Evolutionary conservation across 495 filamentous ascomycete species (phyloP), one percentile per base, ranked within the genome.

Genomic region (Annulohypoxylon stygium): DNA sequence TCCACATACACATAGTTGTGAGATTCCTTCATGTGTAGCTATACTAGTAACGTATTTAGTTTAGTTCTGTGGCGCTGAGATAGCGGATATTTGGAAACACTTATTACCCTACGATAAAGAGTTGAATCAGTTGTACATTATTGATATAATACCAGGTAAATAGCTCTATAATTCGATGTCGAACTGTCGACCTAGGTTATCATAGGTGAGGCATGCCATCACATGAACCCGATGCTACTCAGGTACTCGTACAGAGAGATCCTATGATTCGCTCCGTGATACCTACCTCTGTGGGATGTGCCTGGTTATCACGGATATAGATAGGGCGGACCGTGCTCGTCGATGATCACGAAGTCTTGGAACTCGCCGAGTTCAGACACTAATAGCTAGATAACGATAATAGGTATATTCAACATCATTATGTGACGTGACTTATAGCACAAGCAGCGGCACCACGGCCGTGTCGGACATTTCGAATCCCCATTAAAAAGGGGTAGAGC

Each of bases 1-100:
- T 36, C 45, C 18, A 53, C 54, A 45, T 43, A 26, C 65, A 68
- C 65, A 68, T 67, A 0, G 37, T n/a, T 65, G 11, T 34, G 1
- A 64, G 10, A 58, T 30, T 33, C 50, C n/a, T 54, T 30, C 10
- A 30, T 14, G 26, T 6, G n/a, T 20, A 33, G 26, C 10, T 34
- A 16, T 34, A 2, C 16, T 34, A 7, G 12, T 34, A 55, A 36
- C 7, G 16, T 2, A 14, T n/a, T 34, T 12, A 2, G 4, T 4
- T 36, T 36, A n/a, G 14, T 45, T 45, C 3, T 50, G 10, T 34
- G 26, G 18, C 34, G 11, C 12, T 14, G 50, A 10, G 23, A 54
- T 26, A 20, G 3, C 36, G 0, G 25, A 26, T 3, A 26, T 51
- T 20, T 25, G 20, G 20, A 26, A 26, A 51, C 14, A 3, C 11